phyloP scores from a whole-genome alignment of 169 alveolate genomes.

The Theileria equi region DNA sequence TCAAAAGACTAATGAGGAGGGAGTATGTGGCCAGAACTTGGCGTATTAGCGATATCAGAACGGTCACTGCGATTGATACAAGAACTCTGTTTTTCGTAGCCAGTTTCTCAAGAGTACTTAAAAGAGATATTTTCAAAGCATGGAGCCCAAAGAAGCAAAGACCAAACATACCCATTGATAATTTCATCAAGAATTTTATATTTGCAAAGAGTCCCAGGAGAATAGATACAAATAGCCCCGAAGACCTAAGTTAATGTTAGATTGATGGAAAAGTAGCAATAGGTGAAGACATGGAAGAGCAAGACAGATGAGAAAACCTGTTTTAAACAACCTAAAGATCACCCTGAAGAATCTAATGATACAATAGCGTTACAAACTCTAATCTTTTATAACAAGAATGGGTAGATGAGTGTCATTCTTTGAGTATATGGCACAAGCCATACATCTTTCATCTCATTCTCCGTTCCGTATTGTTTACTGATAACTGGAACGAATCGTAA shows the following conservation, averaged over 20 bases:
- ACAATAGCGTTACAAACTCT: too few species aligned
- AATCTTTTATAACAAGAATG: too few species aligned
- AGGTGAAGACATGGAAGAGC: too few species aligned
- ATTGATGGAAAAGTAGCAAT: too few species aligned
- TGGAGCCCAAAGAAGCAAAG: background rate
- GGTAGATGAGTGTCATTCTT: too few species aligned
- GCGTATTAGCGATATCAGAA: slow-evolving; percentile 2
- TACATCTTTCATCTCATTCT: too few species aligned
- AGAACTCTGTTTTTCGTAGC: background rate
- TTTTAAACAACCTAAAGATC: too few species aligned
- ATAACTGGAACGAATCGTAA: too few species aligned
- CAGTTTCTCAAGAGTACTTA: background rate
- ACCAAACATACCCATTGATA: slow-evolving; percentile 17
- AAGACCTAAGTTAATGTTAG: background rate
- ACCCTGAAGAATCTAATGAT: too few species aligned
- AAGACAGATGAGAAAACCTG: too few species aligned
- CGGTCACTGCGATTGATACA: background rate
- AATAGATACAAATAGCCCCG: background rate
- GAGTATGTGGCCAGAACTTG: slow-evolving; percentile 20
- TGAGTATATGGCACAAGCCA: too few species aligned
- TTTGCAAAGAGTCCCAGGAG: background rate
- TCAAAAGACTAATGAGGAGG: slow-evolving; percentile 1
- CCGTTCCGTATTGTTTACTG: too few species aligned
- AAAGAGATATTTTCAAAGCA: slow-evolving; percentile 1
- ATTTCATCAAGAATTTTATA: background rate